A percentile compares a stretch with the other conserved stretches of the same genome.
These are phyloP conservation scores for Fusarium albosuccineum DNA, from an alignment of 2,329 filamentous ascomycete genomes.

Conservation along the genomic window DNA sequence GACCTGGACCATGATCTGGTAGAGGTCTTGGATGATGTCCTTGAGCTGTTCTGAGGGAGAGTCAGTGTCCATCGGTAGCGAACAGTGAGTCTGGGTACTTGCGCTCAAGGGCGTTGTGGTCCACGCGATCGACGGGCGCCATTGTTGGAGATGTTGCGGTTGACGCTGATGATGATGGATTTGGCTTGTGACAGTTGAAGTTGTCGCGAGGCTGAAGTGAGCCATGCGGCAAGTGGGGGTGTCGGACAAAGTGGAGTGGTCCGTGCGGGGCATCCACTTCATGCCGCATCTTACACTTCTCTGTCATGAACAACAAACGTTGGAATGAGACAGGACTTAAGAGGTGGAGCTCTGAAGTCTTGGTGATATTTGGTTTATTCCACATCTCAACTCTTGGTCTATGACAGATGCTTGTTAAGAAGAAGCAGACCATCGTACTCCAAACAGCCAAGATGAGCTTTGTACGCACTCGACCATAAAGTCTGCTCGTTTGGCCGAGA, in stretches of 20 bases:
- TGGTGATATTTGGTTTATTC: no score
- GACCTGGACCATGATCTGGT: slow-evolving; percentile 73
- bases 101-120: slow-evolving; percentile 58
- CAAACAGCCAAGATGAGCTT: background rate
- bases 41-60: slow-evolving; percentile 66
- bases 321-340: no score
- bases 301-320: no score
- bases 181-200: slow-evolving; percentile 13
- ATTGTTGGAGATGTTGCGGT: slow-evolving; percentile 44
- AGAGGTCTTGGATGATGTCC: slow-evolving; percentile 73
- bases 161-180: background rate
- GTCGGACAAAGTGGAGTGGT: background rate
- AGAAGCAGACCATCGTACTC: background rate
- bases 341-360: no score
- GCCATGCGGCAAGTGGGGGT: slow-evolving; percentile 30
- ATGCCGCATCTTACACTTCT: no score
- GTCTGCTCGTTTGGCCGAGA: background rate
- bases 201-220: slow-evolving; percentile 20
- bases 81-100: slow-evolving; percentile 14
- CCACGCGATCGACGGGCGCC: slow-evolving; percentile 57
- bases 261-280: background rate
- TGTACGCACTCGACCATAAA: background rate
- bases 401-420: background rate
- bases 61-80: slow-evolving; percentile 18
- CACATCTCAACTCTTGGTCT: no score